Base-by-base conservation (phyloP, 192 early-diverging fungal genomes). In the Coemansia sp. region DNA sequence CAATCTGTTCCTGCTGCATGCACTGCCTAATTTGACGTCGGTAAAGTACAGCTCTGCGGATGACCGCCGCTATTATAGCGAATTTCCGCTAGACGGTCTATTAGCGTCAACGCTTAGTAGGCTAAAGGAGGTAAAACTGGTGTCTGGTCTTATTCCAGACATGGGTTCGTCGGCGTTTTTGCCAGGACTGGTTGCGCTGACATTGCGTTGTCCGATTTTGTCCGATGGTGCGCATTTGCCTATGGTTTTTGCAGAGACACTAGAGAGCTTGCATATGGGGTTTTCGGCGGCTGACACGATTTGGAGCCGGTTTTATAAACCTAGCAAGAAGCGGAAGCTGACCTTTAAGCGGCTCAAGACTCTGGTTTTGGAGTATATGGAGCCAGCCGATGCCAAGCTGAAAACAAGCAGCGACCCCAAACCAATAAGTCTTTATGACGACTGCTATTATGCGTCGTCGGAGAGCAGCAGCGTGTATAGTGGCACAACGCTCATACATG, bases 51-150 rank as follows among this genome's bases (percentile, higher is more conserved):
- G 18, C 7, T 71, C 68, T 3, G 12, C 62, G 0, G 74, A 64
- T 26, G 74, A 77, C 28, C 52, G 62, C 10, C 60, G 61, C 11
- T 53, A 60, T 37, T 77, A 71, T 50, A 1, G 58, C 14, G 74
- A 77, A 48, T 77, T 77, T 28, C 74, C 68, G 20, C 59, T 77
- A 1, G 69, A 77, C 51, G 68, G 68, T 0, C 44, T 77, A 38
- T 53, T 77, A 1, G 58, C 68, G 28, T 71, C 74, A 5, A 64
- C 58, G 37, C 58, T 77, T 23, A 64, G 64, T 20, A 57, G 66
- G 21, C 50, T 77, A 3, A 50, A 21, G 23, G 18, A 53, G 1
- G 17, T 42, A 0, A 54, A 61, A 10, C 46, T 77, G 7, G 36
- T 37, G 7, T 64, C 74, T 28, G 65, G 65, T 14, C 57, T 77